Percentiles rank a stretch among this genome's conserved stretches.
phyloP scores from a whole-genome alignment of 495 filamentous ascomycete genomes.

The Clavariopsis aquatica region DNA sequence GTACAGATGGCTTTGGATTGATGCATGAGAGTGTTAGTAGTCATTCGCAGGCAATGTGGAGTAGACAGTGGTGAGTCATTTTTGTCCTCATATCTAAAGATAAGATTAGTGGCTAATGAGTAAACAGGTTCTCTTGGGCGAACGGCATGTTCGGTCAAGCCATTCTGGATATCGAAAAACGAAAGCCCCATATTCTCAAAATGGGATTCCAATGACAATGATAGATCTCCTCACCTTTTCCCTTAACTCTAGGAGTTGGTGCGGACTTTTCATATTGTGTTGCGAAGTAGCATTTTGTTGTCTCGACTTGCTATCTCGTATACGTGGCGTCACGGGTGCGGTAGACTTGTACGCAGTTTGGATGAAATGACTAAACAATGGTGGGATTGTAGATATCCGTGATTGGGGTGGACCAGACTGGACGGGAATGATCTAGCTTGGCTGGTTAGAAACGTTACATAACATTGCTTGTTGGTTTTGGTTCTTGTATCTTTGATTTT shows the following conservation, averaged over 20 bases:
- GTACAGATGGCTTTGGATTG: slow-evolving; percentile 58
- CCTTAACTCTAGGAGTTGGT: background rate
- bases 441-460: no score
- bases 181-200: slow-evolving; percentile 52
- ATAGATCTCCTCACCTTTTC: background rate
- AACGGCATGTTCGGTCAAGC: slow-evolving; percentile 69
- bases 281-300: no score
- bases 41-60: slow-evolving; percentile 55
- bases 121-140: slow-evolving; percentile 64
- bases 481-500: no score
- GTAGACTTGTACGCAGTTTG: no score
- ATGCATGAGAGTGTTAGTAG: slow-evolving; percentile 63
- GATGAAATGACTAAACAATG: no score
- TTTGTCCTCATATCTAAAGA: background rate
- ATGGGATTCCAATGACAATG: slow-evolving; percentile 46
- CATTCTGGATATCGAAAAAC: slow-evolving; percentile 57
- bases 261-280: no score
- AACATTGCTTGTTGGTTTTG: no score
- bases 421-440: no score
- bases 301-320: no score
- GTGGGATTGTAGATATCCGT: no score
- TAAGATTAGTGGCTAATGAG: slow-evolving; percentile 2
- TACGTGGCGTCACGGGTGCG: no score
- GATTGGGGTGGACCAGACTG: no score
- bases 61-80: slow-evolving; percentile 58